These are phyloP conservation scores for Ceratocystis harringtonii DNA, from an alignment of 2,329 filamentous ascomycete species.

Conservation along the genomic window DNA sequence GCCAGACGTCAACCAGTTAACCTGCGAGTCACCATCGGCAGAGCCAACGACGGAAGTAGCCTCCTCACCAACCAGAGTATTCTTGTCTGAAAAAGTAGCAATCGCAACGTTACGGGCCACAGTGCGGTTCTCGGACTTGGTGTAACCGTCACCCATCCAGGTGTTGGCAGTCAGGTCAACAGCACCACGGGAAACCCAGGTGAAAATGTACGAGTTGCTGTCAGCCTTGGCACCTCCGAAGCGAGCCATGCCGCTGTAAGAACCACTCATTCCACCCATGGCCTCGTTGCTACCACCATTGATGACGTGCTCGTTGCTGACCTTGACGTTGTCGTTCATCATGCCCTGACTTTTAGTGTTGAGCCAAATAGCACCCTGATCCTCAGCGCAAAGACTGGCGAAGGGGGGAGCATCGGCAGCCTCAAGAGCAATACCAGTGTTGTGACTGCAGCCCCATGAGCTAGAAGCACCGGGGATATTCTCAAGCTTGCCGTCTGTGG, in stretches of 20 bases:
- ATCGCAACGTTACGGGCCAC: constrained; percentile 46
- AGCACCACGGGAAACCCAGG: constrained; percentile 47
- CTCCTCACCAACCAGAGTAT: constrained; percentile 37
- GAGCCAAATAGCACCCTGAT: constrained; percentile 49
- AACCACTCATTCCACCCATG: constrained; percentile 49
- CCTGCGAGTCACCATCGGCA: constrained; percentile 39
- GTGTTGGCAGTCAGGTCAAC: constrained; percentile 37
- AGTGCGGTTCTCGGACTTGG: constrained; percentile 36
- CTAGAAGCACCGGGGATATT: constrained; percentile 38
- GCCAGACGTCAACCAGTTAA: constrained; percentile 42
- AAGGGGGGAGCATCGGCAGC: constrained; percentile 43
- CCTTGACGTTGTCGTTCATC: constrained; percentile 37
- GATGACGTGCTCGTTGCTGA: constrained; percentile 47
- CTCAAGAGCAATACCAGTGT: constrained; percentile 49
- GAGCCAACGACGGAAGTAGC: constrained; percentile 40
- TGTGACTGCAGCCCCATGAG: constrained; percentile 48
- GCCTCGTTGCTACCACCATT: constrained; percentile 44
- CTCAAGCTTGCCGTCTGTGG: constrained; percentile 36
- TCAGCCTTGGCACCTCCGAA: constrained; percentile 29
- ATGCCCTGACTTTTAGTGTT: constrained; percentile 46
- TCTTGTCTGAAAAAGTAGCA: constrained; percentile 41
- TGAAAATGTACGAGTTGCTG: constrained; percentile 39
- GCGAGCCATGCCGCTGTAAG: constrained; percentile 41
- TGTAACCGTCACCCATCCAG: constrained; percentile 45
- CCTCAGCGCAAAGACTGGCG: constrained; percentile 44